phyloP scores from a whole-genome alignment of 495 filamentous ascomycete genomes.

The Aspergillus sparsus region DNA sequence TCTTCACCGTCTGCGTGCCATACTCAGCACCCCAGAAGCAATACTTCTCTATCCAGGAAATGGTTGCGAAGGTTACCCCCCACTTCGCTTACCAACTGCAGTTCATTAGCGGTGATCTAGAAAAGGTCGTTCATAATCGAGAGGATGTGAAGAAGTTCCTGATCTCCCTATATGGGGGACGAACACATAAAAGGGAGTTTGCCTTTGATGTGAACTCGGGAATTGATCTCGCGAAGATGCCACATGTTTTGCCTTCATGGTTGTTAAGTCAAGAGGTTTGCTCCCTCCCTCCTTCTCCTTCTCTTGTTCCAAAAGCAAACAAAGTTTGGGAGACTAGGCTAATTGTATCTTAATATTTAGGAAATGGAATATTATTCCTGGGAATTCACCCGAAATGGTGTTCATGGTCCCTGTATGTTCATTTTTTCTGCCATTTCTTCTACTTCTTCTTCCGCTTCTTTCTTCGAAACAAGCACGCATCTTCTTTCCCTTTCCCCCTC shows the following conservation, averaged over 20 bases:
- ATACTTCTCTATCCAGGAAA: conserved; percentile 52
- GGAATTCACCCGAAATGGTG: conserved; percentile 67
- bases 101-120: conserved; percentile 65
- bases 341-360: conserved; percentile 32
- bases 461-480: neutral
- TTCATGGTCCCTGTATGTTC: conserved; percentile 69
- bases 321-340: neutral
- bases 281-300: conserved; percentile 5
- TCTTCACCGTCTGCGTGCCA: conserved; percentile 81
- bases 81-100: conserved; percentile 84
- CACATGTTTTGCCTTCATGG: conserved; percentile 45
- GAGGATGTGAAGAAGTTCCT: conserved; percentile 67
- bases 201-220: conserved; percentile 59
- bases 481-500: neutral
- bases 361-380: conserved; percentile 76
- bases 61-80: conserved; percentile 61
- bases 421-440: neutral
- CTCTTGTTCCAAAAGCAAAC: neutral
- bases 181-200: conserved; percentile 51
- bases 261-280: conserved; percentile 61
- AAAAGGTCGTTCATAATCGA: conserved; percentile 55
- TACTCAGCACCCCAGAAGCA: conserved; percentile 54
- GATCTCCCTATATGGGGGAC: conserved; percentile 66
- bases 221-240: conserved; percentile 55
- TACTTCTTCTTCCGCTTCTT: neutral